Evolutionary conservation across 192 early-diverging fungal genomes (phyloP), one percentile per base, ranked within the genome.

Genomic region (Diversispora eburnea): DNA sequence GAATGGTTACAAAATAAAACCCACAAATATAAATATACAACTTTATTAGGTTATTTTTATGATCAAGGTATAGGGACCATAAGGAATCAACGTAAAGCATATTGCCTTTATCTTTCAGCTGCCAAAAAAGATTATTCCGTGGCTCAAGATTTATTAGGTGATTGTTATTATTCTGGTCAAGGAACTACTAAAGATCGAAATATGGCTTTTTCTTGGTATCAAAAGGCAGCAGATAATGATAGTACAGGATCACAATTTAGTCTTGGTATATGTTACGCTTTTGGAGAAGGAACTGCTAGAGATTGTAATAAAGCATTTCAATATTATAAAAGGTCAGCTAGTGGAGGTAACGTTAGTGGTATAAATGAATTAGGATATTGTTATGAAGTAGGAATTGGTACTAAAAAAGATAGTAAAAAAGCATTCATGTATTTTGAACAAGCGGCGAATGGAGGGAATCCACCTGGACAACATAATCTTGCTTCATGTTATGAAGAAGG

Each of bases 401-500:
- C 42, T 8, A 43, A 41, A 6, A 22, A 62, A 25, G 42, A 62
- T 25, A 3, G 15, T 13, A 43, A 22, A 20, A 62, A 62, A 62
- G 60, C 60, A 4, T 33, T 43, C 15, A 15, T 42, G 10, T 62
- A 25, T 25, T 25, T 42, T 33, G 33, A 62, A 33, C n/a, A 62
- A 62, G 60, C 60, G 3, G 60, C 60, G 5, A 43, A 33, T 5
- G 33, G 42, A 15, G 60, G 60, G 13, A 70, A 80, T 55, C 71
- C 75, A 5, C 72, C 75, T 4, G 79, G 71, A 0, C 79, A 80
- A 10, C 76, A 73, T 55, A 80, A 77, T 33, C 58, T 80, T 42
- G 79, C 79, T 6, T 47, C 77, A 1, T 80, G 76, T 52, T 80
- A 77, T 51, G 79, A 80, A n/a, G 73, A 77, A 55, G 78, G 78